These are phyloP conservation scores for Aureobasidium sp. DNA, from an alignment of 2,329 filamentous ascomycete genomes.

Conservation along the genomic window DNA sequence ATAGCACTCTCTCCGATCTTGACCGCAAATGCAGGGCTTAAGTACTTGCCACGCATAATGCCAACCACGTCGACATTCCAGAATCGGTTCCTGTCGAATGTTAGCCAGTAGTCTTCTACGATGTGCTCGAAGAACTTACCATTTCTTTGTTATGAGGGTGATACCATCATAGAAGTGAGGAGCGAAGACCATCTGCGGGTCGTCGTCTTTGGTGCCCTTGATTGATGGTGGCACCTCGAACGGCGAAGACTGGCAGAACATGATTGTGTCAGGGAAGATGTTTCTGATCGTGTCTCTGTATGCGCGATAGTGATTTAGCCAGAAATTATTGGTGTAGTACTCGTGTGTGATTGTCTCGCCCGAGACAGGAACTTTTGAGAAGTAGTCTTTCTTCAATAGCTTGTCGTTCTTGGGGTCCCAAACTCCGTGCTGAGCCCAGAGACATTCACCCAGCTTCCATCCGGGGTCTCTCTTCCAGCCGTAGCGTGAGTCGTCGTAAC, in stretches of 20 bases:
- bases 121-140: constrained; percentile 40
- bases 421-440: constrained; percentile 95
- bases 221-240: constrained; percentile 85
- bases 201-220: constrained; percentile 82
- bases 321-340: constrained; percentile 85
- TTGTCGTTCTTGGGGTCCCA: constrained; percentile 80
- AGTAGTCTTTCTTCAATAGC: constrained; percentile 79
- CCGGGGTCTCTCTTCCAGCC: constrained; percentile 80
- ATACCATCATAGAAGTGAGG: constrained; percentile 97
- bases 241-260: constrained; percentile 87
- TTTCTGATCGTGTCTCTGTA: constrained; percentile 68
- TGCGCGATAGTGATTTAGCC: constrained; percentile 74
- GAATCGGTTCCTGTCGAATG: constrained; percentile 60
- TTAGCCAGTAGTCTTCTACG: constrained; percentile 9
- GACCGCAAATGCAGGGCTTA: constrained; percentile 83
- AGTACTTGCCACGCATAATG: constrained; percentile 79
- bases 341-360: constrained; percentile 72
- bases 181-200: constrained; percentile 83
- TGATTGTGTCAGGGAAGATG: constrained; percentile 71
- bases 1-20: constrained; percentile 91
- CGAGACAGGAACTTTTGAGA: constrained; percentile 67
- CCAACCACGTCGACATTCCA: constrained; percentile 98
- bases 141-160: constrained; percentile 95
- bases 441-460: constrained; percentile 89
- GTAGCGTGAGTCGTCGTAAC: constrained; percentile 80